phyloP scores from a whole-genome alignment of 2,329 filamentous ascomycete species.

The Fusarium chlamydosporum region DNA sequence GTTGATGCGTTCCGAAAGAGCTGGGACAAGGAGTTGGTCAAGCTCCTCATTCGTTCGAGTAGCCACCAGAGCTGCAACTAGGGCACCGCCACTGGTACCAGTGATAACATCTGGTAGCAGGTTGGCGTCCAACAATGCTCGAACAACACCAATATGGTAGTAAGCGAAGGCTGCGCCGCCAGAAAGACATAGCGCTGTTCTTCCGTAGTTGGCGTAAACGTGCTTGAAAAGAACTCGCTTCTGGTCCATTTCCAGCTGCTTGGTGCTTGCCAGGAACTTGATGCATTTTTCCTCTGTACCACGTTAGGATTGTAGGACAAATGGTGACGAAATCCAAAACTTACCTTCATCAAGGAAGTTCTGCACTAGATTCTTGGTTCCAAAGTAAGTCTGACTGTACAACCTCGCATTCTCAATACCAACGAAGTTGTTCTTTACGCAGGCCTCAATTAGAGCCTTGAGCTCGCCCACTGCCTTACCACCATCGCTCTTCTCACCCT shows the following conservation, averaged over 20 bases:
- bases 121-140: slow-evolving; percentile 87
- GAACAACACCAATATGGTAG: slow-evolving; percentile 95
- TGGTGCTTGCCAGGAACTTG: slow-evolving; percentile 76
- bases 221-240: slow-evolving; percentile 90
- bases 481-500: slow-evolving; percentile 56
- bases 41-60: slow-evolving; percentile 94
- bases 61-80: slow-evolving; percentile 88
- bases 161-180: slow-evolving; percentile 96
- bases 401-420: slow-evolving; percentile 92
- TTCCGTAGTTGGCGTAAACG: slow-evolving; percentile 89
- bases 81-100: slow-evolving; percentile 92
- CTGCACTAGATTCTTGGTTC: slow-evolving; percentile 95
- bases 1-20: slow-evolving; percentile 85
- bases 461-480: slow-evolving; percentile 79
- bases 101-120: slow-evolving; percentile 94
- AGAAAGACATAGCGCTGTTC: slow-evolving; percentile 92
- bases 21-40: slow-evolving; percentile 85
- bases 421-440: slow-evolving; percentile 97
- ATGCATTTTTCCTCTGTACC: slow-evolving; percentile 74
- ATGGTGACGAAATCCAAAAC: slow-evolving; percentile 31
- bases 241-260: slow-evolving; percentile 76
- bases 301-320: slow-evolving; percentile 32
- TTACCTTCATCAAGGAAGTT: slow-evolving; percentile 86
- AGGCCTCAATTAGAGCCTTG: slow-evolving; percentile 83
- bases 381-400: slow-evolving; percentile 98